These are phyloP conservation scores for Gastrolobium villosum DNA, from an alignment of 306 rosid species.

Conservation along the genomic window DNA sequence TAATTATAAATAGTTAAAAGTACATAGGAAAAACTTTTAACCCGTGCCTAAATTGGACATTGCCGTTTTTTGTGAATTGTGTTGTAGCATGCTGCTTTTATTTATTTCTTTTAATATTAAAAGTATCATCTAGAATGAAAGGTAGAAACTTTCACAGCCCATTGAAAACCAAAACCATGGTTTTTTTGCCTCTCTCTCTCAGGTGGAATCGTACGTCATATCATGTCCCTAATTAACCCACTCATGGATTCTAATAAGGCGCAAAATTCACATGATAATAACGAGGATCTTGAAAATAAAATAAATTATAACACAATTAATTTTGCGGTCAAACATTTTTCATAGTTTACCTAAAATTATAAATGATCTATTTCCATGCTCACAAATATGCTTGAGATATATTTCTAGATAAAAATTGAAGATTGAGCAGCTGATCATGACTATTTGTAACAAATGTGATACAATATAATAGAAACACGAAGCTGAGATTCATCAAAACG, in stretches of 20 bases:
- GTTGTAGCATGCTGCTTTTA: not conserved
- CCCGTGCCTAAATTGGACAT: slow-evolving; percentile 8
- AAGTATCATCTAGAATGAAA: not conserved
- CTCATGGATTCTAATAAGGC: not conserved
- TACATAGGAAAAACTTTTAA: no score
- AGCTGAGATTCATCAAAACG: not conserved
- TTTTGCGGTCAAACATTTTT: not conserved
- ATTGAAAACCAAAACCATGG: slow-evolving; percentile 47
- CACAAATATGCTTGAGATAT: not conserved
- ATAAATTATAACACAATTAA: no score
- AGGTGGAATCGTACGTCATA: slow-evolving; percentile 34
- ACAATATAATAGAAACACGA: not conserved
- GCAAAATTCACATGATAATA: not conserved
- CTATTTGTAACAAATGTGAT: not conserved
- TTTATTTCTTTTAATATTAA: not conserved
- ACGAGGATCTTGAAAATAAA: no score
- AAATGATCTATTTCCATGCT: slow-evolving; percentile 6
- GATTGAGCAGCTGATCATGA: not conserved
- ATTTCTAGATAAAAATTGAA: not conserved
- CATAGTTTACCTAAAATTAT: not conserved
- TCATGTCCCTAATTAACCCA: not conserved
- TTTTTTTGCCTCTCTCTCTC: not conserved
- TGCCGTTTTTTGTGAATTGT: slow-evolving; percentile 1
- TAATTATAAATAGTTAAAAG: no score
- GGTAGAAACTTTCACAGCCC: slow-evolving; percentile 41